Conservation (phyloP, 176 grass and related monocot species). For the Carex myosuroides region DNA sequence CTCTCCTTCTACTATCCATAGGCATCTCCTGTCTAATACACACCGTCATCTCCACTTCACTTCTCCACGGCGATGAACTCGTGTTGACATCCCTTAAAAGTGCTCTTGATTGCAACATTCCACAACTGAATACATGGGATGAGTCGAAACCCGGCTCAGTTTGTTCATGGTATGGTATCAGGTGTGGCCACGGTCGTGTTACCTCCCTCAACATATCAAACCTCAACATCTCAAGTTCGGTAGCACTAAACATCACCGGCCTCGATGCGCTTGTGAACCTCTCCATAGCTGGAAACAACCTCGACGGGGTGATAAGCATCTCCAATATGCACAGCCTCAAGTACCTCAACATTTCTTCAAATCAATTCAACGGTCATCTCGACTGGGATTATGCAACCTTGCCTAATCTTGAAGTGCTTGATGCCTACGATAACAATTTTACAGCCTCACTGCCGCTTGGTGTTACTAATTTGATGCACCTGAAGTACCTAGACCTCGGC, state of each 20-base stretch:
- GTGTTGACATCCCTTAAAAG: conserved; percentile 46
- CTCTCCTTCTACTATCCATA: conserved; percentile 20
- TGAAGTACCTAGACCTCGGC: conserved; percentile 80
- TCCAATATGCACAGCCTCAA: conserved; percentile 40
- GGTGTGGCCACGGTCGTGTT: conserved; percentile 52
- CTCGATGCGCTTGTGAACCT: conserved; percentile 49
- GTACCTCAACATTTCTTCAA: conserved; percentile 58
- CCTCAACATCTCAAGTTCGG: conserved; percentile 61
- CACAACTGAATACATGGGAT: conserved; percentile 44
- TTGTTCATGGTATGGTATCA: conserved; percentile 75
- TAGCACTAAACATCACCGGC: conserved; percentile 18
- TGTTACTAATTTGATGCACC: conserved; percentile 31
- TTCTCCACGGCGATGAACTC: conserved; percentile 45
- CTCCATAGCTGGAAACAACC: conserved; percentile 67
- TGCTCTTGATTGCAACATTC: conserved; percentile 27
- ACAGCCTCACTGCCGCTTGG: conserved; percentile 41
- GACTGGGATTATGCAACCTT: conserved; percentile 60
- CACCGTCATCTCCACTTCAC: neutral
- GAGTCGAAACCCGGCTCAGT: conserved; percentile 36
- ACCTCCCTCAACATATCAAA: conserved; percentile 52
- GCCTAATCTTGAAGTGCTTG: conserved; percentile 62
- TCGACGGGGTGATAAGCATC: conserved; percentile 33
- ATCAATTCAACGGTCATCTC: conserved; percentile 51
- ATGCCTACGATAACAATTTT: conserved; percentile 99
- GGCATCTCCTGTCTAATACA: conserved; percentile 6